Evolutionary conservation across 208 protist genomes (phyloP), one percentile per base, ranked within the genome.

Genomic region (Leptomonas pyrrhocoris): DNA sequence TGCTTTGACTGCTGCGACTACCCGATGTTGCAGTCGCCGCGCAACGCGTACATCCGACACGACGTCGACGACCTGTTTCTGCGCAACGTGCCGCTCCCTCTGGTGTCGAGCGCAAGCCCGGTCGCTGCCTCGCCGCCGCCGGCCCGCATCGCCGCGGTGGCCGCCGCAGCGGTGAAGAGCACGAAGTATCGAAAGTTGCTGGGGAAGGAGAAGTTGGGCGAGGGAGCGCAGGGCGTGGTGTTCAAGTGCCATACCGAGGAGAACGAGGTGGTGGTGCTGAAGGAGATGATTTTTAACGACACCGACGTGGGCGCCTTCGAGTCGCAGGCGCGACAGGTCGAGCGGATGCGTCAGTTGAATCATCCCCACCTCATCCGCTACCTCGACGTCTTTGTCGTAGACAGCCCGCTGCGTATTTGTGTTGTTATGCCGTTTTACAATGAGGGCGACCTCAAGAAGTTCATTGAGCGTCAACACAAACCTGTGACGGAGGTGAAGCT

Each of bases 341-440:
- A 88, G 57, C 84, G 78, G 31, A 94, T 96, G 79, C 77, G 69
- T 43, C 70, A 80, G 68, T 70, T 96, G 16, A 83, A 80, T 48
- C 91, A 96, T 69, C 75, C 79, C 36, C 91, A 96, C 65, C 71
- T 96, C 51, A 96, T 96, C 63, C 71, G 73, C 48, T 96, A 96
- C 71, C 74, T 94, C 25, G 85, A 96, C 62, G 91, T 96, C 4
- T 79, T 88, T 43, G 74, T 77, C 1, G 43, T 53, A n/a, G 49
- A 77, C 46, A 67, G 85, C 25, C 86, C 88, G 36, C 59, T 80
- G 23, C 80, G 81, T 27, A 80, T 95, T 34, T 80, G 54, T 54
- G 83, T 95, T n/a, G 78, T 93, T 49, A 95, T 93, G 88, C 87
- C 85, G 16, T 96, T 84, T 72, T 94, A 96, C 80, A 84, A 83